These are phyloP conservation scores for Zygotorulaspora chibaensis DNA, from an alignment of 805 yeast genomes.

Conservation along the genomic window DNA sequence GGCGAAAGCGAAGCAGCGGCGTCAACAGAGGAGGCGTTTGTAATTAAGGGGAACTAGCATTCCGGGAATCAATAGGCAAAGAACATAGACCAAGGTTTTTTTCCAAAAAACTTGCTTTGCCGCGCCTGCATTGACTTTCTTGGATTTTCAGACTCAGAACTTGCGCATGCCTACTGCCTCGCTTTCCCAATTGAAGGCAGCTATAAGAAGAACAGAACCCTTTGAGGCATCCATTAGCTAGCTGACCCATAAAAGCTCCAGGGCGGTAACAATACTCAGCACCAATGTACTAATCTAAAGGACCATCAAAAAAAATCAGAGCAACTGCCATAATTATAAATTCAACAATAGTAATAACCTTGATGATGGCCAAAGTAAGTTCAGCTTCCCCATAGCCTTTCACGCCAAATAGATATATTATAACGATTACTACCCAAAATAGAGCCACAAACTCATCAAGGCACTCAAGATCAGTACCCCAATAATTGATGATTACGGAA, in stretches of 20 bases:
- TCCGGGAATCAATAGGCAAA: slow-evolving; percentile 43
- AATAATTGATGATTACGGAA: slow-evolving; percentile 48
- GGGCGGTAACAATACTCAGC: slow-evolving; percentile 46
- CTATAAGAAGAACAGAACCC: slow-evolving; percentile 54
- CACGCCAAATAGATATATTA: slow-evolving; percentile 52
- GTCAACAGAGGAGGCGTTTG: slow-evolving; percentile 48
- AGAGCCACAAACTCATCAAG: slow-evolving; percentile 47
- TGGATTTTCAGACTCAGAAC: slow-evolving; percentile 47
- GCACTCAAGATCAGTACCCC: slow-evolving; percentile 44
- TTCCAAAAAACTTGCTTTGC: slow-evolving; percentile 57
- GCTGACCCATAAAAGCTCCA: slow-evolving; percentile 57
- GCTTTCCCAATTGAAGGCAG: slow-evolving; percentile 52
- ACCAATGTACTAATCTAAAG: slow-evolving; percentile 42
- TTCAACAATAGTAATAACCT: slow-evolving; percentile 46
- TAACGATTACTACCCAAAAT: slow-evolving; percentile 46
- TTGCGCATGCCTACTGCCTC: slow-evolving; percentile 50
- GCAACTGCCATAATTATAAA: slow-evolving; percentile 53
- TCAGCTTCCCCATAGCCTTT: slow-evolving; percentile 54
- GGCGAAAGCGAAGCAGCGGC: slow-evolving; percentile 74
- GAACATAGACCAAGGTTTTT: slow-evolving; percentile 45
- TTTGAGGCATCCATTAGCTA: slow-evolving; percentile 39
- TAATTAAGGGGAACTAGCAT: slow-evolving; percentile 45
- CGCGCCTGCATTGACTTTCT: slow-evolving; percentile 45
- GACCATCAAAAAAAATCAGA: slow-evolving; percentile 48
- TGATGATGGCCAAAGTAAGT: slow-evolving; percentile 45